Evolutionary conservation across 345 rosid genomes (phyloP), one percentile per base, ranked within the genome.

Genomic region (Geranium rotundifolium): DNA sequence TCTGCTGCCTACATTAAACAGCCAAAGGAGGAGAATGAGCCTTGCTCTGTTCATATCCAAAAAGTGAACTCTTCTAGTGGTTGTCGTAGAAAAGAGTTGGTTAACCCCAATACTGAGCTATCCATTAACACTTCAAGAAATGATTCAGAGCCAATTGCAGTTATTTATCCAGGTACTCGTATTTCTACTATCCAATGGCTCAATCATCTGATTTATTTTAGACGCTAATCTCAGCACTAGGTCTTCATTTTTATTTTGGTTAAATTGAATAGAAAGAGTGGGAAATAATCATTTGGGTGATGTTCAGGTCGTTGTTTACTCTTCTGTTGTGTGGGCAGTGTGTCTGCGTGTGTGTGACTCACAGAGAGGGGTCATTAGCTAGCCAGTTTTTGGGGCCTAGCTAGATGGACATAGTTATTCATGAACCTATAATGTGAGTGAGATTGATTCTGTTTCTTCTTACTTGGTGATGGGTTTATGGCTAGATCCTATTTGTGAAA

Each of bases 151-250:
- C 61, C 68, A 14, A 30, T 34, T 54, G 1, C 34, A 63, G 29
- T 18, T 20, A 23, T 17, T 50, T 23, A 23, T 63, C 63, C 37
- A 64, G 67, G 67, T 64, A 64, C 14, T 56, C 14, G 49, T 61
- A 41, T 10, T 31, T 31, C 37, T 31, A 50, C 37, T 7, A 2
- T 7, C 37, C 37, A 31, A 31, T 31, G 37, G 16, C 57, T 3
- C 15, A n/a, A n/a, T n/a, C n/a, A n/a, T n/a, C n/a, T n/a, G n/a
- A n/a, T n/a, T n/a, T n/a, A n/a, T n/a, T n/a, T 41, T 41, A 41
- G 10, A 6, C 10, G 50, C 14, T 6, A 6, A 41, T 4, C 50
- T 41, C 50, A 4, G 50, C 50, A 5, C 13, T 12, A 6, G 1
- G 50, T 41, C 9, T 41, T 41, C 50, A 41, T 1, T 1, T 41